Base-by-base conservation (phyloP, 1,284 basidiomycete species). In the Melampsora medusae region DNA sequence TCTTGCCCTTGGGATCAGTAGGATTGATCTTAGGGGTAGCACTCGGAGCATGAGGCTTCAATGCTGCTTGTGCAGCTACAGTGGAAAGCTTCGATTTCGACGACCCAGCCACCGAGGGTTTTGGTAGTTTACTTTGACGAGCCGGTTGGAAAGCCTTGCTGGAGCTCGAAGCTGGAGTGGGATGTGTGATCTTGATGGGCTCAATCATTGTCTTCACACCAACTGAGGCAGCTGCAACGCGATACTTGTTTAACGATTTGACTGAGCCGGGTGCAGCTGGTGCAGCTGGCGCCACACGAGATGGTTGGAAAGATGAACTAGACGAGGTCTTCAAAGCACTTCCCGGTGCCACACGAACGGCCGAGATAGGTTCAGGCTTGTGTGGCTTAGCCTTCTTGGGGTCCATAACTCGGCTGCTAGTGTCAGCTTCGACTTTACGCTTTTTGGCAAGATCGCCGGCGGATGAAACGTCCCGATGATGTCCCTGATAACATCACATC, bases 381-480 rank as follows among this genome's bases (percentile, higher is more conserved):
- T 67, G 65, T 7, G 64, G 49, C 56, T 67, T 67, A 7, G 65
- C 31, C 28, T 75, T 76, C 60, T 76, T 76, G 14, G 38, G 42
- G 10, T 76, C 73, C 7, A 76, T 25, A 12, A 53, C 53, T 25
- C 67, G 66, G 62, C 56, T 67, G 31, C 64, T 59, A 25, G 56
- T 59, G 19, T 76, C 73, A 49, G 67, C 49, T 33, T 76, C 73
- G 3, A 67, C 31, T 42, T 76, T 76, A 12, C 73, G 67, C 50
- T 76, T 76, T 50, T 76, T 76, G 7, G 73, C 67, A 12, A 56
- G 56, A 17, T 76, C 73, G n/a, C 42, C 60, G 5, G 67, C 48
- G 48, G 68, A 49, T 9, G 67, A 76, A 16, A 46, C 56, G 14
- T 76, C 65, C 22, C 67, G 66, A 49, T 46, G 60, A 33, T 25